A percentile compares a stretch with the other conserved stretches of the same genome.
Evolutionary conservation across 2,329 filamentous ascomycete species (phyloP).

Genomic region (Aureobasidium sp.): DNA sequence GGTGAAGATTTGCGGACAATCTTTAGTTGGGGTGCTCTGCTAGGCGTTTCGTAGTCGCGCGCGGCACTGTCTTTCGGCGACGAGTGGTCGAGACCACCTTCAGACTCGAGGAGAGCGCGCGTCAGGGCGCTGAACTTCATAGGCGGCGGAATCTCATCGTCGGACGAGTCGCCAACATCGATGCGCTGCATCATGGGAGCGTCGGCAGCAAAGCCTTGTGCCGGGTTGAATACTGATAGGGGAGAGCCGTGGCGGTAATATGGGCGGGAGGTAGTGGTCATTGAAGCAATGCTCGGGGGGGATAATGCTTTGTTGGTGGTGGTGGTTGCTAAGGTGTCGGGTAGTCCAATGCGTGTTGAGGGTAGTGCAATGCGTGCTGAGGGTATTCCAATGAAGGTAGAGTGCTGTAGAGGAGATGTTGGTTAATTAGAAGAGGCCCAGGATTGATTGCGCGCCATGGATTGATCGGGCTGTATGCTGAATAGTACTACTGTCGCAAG

Average conservation of each 20-base stretch:
- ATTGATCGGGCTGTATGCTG: constrained; percentile 2
- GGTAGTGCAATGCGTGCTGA: background rate
- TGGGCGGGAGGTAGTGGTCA: constrained; percentile 19
- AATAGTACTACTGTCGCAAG: constrained; percentile 9
- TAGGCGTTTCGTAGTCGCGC: constrained; percentile 27
- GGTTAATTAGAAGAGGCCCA: background rate
- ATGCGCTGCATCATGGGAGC: constrained; percentile 41
- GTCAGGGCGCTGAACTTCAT: constrained; percentile 92
- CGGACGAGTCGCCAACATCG: constrained; percentile 73
- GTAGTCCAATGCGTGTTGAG: background rate
- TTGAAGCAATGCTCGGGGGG: constrained; percentile 12
- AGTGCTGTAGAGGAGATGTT: background rate
- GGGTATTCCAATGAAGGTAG: background rate
- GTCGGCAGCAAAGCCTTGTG: constrained; percentile 38
- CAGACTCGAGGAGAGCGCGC: constrained; percentile 63
- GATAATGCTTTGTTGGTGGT: background rate
- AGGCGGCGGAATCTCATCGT: constrained; percentile 81
- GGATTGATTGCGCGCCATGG: background rate
- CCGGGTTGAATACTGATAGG: constrained; percentile 35
- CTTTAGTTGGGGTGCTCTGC: constrained; percentile 27
- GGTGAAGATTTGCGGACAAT: constrained; percentile 30
- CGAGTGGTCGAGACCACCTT: background rate
- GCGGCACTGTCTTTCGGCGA: background rate
- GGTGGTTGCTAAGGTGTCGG: background rate
- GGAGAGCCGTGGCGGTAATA: constrained; percentile 34